Evolutionary conservation across 2,329 filamentous ascomycete genomes (phyloP).

Genomic region (Chaetomiaceae sp.): DNA sequence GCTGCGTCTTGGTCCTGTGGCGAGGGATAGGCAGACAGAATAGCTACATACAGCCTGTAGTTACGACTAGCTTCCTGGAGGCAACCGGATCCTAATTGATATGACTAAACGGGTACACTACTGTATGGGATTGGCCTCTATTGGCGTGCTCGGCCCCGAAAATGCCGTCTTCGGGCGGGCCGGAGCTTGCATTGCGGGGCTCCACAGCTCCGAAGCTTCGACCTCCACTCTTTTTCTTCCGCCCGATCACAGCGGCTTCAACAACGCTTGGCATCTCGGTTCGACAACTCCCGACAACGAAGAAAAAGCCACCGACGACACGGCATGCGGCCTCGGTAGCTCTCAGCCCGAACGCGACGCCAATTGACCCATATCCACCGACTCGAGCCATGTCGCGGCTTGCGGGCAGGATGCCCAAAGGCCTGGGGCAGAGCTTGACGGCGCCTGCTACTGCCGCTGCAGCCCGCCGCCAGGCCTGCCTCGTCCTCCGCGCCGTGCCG

Average conservation of each 20-base stretch:
- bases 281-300: slow-evolving; percentile 6
- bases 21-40: too few species aligned
- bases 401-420: slow-evolving; percentile 24
- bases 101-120: too few species aligned
- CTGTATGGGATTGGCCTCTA: too few species aligned
- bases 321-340: slow-evolving; percentile 12
- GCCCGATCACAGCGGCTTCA: neutral
- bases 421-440: slow-evolving; percentile 16
- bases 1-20: too few species aligned
- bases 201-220: neutral
- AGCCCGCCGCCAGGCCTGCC: slow-evolving; percentile 10
- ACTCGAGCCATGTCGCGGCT: slow-evolving; percentile 26
- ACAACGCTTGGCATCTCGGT: slow-evolving; percentile 13
- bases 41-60: too few species aligned
- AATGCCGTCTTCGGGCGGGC: neutral
- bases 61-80: too few species aligned
- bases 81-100: too few species aligned
- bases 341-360: neutral
- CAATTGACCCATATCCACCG: slow-evolving; percentile 3
- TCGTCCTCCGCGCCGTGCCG: slow-evolving; percentile 12
- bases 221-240: slow-evolving; percentile 6
- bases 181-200: neutral
- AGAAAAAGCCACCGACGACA: neutral
- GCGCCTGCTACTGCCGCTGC: slow-evolving; percentile 10
- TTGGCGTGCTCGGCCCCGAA: neutral